A percentile compares a stretch with the other conserved stretches of the same genome.
Evolutionary conservation across 1,284 basidiomycete genomes (phyloP).

Genomic region (Trichosporon sp.): DNA sequence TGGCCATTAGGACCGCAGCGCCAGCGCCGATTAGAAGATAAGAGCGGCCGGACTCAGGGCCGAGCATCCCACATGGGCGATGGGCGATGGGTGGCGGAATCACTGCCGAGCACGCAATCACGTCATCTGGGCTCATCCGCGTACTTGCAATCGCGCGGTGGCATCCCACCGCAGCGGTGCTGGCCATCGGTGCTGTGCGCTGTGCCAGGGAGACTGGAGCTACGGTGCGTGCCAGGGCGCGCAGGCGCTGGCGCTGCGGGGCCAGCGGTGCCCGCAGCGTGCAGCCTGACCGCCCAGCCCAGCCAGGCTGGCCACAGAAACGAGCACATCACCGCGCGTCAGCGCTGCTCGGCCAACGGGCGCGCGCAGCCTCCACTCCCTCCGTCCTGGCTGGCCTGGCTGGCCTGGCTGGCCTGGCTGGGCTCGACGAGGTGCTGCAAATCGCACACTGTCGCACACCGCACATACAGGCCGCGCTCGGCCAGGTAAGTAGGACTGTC

Average conservation of each 20-base stretch:
- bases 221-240: too few relatives aligned
- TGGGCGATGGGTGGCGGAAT: not conserved
- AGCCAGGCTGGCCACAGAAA: not conserved
- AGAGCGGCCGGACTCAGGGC: not conserved
- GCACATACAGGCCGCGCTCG: not conserved
- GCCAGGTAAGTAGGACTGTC: not conserved
- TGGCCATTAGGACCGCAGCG: not conserved
- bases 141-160: not conserved
- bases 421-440: not conserved
- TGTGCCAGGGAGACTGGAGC: too few relatives aligned
- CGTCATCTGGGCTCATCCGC: not conserved
- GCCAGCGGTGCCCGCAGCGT: too few relatives aligned
- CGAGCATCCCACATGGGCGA: not conserved
- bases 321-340: constrained; percentile 5
- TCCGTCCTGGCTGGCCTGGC: not conserved
- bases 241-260: not conserved
- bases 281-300: too few relatives aligned
- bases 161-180: not conserved
- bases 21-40: not conserved
- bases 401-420: not conserved
- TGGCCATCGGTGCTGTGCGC: too few relatives aligned
- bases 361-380: not conserved
- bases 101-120: not conserved
- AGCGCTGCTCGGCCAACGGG: not conserved
- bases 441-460: not conserved